Evolutionary conservation across 106 monocot genomes (phyloP).

Genomic region (Vanilla planifolia): DNA sequence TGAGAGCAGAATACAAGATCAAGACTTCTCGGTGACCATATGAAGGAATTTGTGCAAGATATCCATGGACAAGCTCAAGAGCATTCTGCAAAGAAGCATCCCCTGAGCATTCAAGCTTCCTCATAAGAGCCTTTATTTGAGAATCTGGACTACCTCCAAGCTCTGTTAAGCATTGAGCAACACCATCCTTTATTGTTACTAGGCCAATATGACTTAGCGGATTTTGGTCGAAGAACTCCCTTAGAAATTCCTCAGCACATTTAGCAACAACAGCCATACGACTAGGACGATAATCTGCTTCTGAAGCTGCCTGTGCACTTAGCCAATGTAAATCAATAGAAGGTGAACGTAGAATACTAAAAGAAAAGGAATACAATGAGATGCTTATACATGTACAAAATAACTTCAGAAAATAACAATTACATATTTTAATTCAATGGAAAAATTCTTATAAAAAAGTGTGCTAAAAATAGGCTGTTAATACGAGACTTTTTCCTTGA

Average conservation of each 20-base stretch:
- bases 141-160: slow-evolving; percentile 91
- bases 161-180: slow-evolving; percentile 82
- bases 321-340: background rate
- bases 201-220: slow-evolving; percentile 90
- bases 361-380: no score
- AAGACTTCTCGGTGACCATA: slow-evolving; percentile 98
- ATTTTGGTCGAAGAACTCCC: slow-evolving; percentile 98
- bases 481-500: no score
- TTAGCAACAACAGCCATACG: slow-evolving; percentile 83
- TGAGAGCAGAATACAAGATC: slow-evolving; percentile 86
- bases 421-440: no score
- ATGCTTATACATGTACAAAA: no score
- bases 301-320: slow-evolving; percentile 75
- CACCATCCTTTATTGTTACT: slow-evolving; percentile 83
- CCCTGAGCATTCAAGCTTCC: slow-evolving; percentile 92
- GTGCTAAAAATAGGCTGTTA: no score
- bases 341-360: no score
- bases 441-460: no score
- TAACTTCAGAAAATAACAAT: no score
- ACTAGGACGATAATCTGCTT: slow-evolving; percentile 84
- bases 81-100: slow-evolving; percentile 93
- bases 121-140: slow-evolving; percentile 89
- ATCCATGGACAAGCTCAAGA: slow-evolving; percentile 81
- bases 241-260: slow-evolving; percentile 67
- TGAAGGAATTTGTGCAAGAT: slow-evolving; percentile 65